A percentile compares a stretch with the other conserved stretches of the same genome.
Evolutionary conservation across 2,329 filamentous ascomycete genomes (phyloP).

Genomic region (Claviceps spartinae): DNA sequence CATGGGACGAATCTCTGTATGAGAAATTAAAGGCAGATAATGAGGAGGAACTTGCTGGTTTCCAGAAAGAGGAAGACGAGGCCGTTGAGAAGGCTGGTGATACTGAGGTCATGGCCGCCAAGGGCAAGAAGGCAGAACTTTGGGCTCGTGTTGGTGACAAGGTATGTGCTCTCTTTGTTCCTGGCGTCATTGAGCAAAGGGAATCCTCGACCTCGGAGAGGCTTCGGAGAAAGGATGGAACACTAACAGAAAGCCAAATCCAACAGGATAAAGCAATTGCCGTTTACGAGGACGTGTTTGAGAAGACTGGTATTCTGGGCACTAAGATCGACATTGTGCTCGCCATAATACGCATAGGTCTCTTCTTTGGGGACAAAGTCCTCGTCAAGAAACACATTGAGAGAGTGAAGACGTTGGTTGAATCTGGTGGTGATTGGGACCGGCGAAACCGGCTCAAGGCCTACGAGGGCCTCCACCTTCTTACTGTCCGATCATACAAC

Average conservation of each 20-base stretch:
- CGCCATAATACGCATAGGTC: slow-evolving; percentile 85
- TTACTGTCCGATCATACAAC: slow-evolving; percentile 84
- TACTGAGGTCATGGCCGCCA: slow-evolving; percentile 82
- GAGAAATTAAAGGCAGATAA: slow-evolving; percentile 64
- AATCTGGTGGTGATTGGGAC: slow-evolving; percentile 96
- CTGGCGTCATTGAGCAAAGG: not conserved
- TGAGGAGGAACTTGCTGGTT: slow-evolving; percentile 59
- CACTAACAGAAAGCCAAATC: not conserved
- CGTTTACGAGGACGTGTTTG: slow-evolving; percentile 82
- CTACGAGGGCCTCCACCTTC: slow-evolving; percentile 86
- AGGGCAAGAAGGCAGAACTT: slow-evolving; percentile 91
- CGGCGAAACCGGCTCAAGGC: slow-evolving; percentile 96
- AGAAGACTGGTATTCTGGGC: slow-evolving; percentile 93
- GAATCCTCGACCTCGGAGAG: not conserved
- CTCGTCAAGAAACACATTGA: slow-evolving; percentile 91
- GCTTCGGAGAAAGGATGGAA: too few species aligned
- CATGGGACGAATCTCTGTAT: slow-evolving; percentile 88
- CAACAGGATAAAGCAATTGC: slow-evolving; percentile 81
- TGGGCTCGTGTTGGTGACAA: slow-evolving; percentile 95
- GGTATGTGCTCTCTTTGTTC: slow-evolving; percentile 32
- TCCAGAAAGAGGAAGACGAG: slow-evolving; percentile 83
- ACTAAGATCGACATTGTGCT: slow-evolving; percentile 96
- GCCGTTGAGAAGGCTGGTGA: slow-evolving; percentile 93
- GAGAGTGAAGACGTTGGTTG: slow-evolving; percentile 76
- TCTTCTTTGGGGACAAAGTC: slow-evolving; percentile 90